Evolutionary conservation across 1,284 basidiomycete species (phyloP).

Genomic region (Cutaneotrichosporon spelunceum): DNA sequence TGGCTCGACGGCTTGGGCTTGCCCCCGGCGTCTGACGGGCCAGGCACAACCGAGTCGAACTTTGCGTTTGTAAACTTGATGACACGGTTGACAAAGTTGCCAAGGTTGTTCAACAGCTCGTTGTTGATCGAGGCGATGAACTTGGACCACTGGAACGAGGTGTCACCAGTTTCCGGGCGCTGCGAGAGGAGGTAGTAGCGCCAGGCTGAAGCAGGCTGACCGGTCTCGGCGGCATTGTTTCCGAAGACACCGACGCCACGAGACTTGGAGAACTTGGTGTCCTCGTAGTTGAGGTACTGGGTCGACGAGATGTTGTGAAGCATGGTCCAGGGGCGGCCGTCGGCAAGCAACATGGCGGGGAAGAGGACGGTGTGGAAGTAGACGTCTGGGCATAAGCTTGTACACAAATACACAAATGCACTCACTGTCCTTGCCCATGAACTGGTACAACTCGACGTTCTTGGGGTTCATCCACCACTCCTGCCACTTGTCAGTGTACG

Average conservation of each 20-base stretch:
- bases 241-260: constrained; percentile 97
- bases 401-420: constrained; percentile 9
- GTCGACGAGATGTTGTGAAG: constrained; percentile 94
- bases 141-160: constrained; percentile 95
- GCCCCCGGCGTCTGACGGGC: constrained; percentile 62
- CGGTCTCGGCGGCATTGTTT: constrained; percentile 87
- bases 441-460: constrained; percentile 91
- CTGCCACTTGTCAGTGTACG: constrained; percentile 91
- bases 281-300: constrained; percentile 97
- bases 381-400: constrained; percentile 57
- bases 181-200: constrained; percentile 93
- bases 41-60: constrained; percentile 76
- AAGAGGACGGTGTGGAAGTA: constrained; percentile 98
- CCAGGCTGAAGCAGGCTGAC: constrained; percentile 92
- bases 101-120: constrained; percentile 91
- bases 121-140: constrained; percentile 94
- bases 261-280: constrained; percentile 98
- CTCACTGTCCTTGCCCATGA: constrained; percentile 92
- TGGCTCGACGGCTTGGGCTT: constrained; percentile 53
- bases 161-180: constrained; percentile 88
- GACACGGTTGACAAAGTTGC: constrained; percentile 95
- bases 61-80: constrained; percentile 90
- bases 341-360: constrained; percentile 85
- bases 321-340: constrained; percentile 88
- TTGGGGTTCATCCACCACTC: constrained; percentile 96